Percentiles rank a stretch among this genome's conserved stretches.
Evolutionary conservation across 345 rosid genomes (phyloP).

Genomic region (Eucalyptus erythrocorys): DNA sequence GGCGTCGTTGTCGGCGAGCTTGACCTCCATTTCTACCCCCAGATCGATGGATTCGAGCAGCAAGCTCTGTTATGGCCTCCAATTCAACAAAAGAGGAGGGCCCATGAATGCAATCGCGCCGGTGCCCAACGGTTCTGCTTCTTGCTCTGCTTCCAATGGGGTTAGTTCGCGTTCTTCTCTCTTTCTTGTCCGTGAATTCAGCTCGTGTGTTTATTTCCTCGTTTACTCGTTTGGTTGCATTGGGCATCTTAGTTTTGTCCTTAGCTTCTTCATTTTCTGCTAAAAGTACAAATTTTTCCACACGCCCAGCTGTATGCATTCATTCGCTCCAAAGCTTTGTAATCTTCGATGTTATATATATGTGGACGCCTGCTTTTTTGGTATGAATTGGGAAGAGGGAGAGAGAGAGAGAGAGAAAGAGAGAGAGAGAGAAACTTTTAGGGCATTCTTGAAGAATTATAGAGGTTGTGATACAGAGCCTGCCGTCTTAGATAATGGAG

Average conservation of each 20-base stretch:
- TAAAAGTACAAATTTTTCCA: background rate
- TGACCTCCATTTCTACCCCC: constrained; percentile 11
- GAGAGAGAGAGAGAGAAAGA: background rate
- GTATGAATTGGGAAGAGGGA: background rate
- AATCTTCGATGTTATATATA: background rate
- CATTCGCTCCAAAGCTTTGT: background rate
- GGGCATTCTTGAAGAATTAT: background rate
- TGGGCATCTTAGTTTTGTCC: background rate
- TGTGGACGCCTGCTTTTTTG: background rate
- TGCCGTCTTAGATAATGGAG: background rate
- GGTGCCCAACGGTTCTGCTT: constrained; percentile 30
- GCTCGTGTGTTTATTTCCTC: background rate
- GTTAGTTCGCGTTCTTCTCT: constrained; percentile 5
- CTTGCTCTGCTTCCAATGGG: constrained; percentile 26
- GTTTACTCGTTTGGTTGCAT: background rate
- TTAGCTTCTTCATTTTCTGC: background rate
- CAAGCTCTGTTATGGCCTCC: background rate
- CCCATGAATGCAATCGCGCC: background rate
- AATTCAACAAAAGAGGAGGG: background rate
- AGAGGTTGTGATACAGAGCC: background rate
- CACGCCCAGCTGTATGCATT: background rate
- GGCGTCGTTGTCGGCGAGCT: constrained; percentile 1
- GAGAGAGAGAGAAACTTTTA: background rate
- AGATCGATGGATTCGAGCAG: background rate
- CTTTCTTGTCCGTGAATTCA: background rate